Percentiles rank a stretch among this genome's conserved stretches.
Evolutionary conservation across 139 green algal genomes (phyloP).

Genomic region (Chlorella vulgaris): DNA sequence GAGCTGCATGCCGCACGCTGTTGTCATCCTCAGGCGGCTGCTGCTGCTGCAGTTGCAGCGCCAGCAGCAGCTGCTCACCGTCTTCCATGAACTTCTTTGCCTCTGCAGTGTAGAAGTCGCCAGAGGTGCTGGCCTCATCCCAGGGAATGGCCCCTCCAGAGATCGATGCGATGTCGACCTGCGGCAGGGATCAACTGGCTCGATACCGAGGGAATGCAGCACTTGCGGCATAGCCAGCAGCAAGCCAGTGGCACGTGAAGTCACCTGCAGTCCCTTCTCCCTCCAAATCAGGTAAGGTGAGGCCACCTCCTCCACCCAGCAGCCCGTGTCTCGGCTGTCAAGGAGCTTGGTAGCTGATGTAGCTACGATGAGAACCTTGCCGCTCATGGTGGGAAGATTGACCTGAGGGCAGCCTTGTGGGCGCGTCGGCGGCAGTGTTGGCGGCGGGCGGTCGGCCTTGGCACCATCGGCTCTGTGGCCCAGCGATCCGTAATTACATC

Average conservation of each 20-base stretch:
- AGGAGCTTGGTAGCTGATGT: conserved; percentile 37
- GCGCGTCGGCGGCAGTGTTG: too few species aligned
- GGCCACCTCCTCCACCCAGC: conserved; percentile 53
- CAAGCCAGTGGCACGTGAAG: too few species aligned
- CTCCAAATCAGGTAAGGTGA: conserved; percentile 47
- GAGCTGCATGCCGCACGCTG: too few species aligned
- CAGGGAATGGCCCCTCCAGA: conserved; percentile 47
- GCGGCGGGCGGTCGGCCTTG: too few species aligned
- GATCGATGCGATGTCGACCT: conserved; percentile 37
- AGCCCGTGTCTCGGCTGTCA: conserved; percentile 24
- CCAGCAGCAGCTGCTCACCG: neutral
- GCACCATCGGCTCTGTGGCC: too few species aligned
- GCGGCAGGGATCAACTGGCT: too few species aligned
- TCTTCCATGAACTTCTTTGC: conserved; percentile 36
- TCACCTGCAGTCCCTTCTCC: conserved; percentile 38
- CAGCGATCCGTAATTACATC: too few species aligned
- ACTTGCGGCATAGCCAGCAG: too few species aligned
- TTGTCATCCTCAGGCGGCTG: too few species aligned
- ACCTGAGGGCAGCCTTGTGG: too few species aligned
- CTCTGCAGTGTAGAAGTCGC: conserved; percentile 48
- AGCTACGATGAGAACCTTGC: conserved; percentile 32
- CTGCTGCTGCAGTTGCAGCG: neutral
- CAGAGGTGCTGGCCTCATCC: conserved; percentile 25
- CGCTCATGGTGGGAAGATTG: neutral
- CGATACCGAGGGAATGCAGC: too few species aligned